Percentiles rank a stretch among this genome's conserved stretches.
Conservation (phyloP, 2,329 filamentous ascomycete genomes). For the Colletotrichum tropicicola region DNA sequence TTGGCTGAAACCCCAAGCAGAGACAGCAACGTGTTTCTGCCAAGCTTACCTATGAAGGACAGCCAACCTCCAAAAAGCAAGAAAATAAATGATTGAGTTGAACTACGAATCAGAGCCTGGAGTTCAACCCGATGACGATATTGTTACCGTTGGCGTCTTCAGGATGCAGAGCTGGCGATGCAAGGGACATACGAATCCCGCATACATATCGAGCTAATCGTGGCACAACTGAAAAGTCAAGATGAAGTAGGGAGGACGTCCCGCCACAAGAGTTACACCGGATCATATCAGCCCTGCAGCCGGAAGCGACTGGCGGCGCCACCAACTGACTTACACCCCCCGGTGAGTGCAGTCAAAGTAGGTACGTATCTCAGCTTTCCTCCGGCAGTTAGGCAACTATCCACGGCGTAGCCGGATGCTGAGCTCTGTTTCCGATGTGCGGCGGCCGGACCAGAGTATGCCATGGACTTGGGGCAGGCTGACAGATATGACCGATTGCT, state of each 20-base stretch:
- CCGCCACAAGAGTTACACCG: background rate
- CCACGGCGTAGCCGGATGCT: too few species aligned
- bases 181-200: background rate
- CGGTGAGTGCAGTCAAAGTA: background rate
- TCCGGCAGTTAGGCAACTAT: background rate
- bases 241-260: background rate
- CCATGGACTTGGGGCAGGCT: background rate
- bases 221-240: background rate
- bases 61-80: background rate
- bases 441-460: background rate
- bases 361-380: background rate
- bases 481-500: background rate
- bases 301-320: constrained; percentile 3
- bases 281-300: background rate
- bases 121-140: background rate
- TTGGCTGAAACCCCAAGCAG: background rate
- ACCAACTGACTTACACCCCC: background rate
- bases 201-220: background rate
- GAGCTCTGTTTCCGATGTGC: background rate
- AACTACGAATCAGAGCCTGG: background rate
- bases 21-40: background rate
- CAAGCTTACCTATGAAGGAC: background rate
- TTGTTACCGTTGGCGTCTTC: background rate
- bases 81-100: background rate
- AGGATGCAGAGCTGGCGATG: background rate